Percentiles rank a stretch among this genome's conserved stretches.
phyloP scores from a whole-genome alignment of 306 rosid genomes.

The Ceratonia siliqua region DNA sequence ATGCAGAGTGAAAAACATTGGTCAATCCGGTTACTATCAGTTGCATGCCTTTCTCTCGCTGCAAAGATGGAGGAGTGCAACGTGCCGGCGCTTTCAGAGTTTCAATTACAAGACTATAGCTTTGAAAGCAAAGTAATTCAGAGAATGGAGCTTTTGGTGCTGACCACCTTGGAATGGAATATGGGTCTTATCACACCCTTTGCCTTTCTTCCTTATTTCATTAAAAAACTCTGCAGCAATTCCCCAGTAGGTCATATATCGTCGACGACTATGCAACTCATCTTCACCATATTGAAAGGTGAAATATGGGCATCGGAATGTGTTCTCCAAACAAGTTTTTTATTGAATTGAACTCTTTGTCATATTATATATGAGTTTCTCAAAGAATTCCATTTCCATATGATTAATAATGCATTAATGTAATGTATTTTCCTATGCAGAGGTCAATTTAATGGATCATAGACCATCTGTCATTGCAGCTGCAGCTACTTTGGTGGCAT shows the following conservation, averaged over 20 bases:
- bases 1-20: constrained; percentile 45
- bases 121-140: constrained; percentile 39
- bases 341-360: not conserved
- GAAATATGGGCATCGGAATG: not conserved
- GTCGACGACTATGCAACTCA: constrained; percentile 34
- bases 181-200: constrained; percentile 54
- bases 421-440: constrained; percentile 34
- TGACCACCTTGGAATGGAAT: constrained; percentile 56
- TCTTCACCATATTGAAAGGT: constrained; percentile 51
- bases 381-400: not conserved
- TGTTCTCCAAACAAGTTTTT: not conserved
- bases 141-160: constrained; percentile 61
- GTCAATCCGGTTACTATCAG: constrained; percentile 48
- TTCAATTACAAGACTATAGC: constrained; percentile 35
- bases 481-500: constrained; percentile 48
- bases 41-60: constrained; percentile 58
- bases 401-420: not conserved
- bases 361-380: not conserved
- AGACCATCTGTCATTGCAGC: constrained; percentile 62
- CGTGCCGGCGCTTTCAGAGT: constrained; percentile 42
- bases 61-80: constrained; percentile 59
- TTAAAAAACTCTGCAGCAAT: constrained; percentile 38
- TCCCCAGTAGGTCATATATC: constrained; percentile 36
- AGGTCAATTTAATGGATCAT: constrained; percentile 44
- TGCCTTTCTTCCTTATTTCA: constrained; percentile 53